A percentile compares a stretch with the other conserved stretches of the same genome.
These are phyloP conservation scores for Rhizopogon sp. DNA, from an alignment of 768 basidiomycete species.

Conservation along the genomic window DNA sequence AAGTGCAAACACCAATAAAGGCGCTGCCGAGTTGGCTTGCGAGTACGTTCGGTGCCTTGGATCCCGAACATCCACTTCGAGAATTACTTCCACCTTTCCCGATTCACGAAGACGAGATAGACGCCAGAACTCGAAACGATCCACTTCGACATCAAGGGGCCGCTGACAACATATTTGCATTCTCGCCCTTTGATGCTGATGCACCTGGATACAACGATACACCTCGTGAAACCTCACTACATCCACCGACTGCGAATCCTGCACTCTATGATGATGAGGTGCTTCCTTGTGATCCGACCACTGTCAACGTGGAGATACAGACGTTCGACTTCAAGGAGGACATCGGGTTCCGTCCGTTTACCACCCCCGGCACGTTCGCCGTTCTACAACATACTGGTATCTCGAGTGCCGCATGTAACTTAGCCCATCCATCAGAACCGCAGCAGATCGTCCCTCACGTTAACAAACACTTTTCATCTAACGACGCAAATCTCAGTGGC, in stretches of 20 bases:
- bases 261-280: neutral
- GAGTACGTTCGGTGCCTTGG: slow-evolving; percentile 44
- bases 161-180: slow-evolving; percentile 18
- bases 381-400: neutral
- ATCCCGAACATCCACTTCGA: slow-evolving; percentile 29
- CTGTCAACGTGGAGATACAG: neutral
- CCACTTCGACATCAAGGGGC: neutral
- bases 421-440: neutral
- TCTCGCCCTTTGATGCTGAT: slow-evolving; percentile 20
- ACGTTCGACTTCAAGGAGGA: neutral
- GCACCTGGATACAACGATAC: too few species aligned
- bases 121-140: neutral
- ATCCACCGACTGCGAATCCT: neutral
- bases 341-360: neutral
- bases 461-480: neutral
- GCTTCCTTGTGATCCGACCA: neutral
- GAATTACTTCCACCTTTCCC: slow-evolving; percentile 22
- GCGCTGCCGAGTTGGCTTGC: slow-evolving; percentile 54
- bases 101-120: slow-evolving; percentile 1
- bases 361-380: neutral
- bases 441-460: neutral
- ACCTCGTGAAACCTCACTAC: neutral
- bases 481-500: neutral
- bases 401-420: neutral
- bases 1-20: slow-evolving; percentile 14